Base-by-base conservation (phyloP, 306 rosid genomes). In the peach (Prunus persica) region DNA sequence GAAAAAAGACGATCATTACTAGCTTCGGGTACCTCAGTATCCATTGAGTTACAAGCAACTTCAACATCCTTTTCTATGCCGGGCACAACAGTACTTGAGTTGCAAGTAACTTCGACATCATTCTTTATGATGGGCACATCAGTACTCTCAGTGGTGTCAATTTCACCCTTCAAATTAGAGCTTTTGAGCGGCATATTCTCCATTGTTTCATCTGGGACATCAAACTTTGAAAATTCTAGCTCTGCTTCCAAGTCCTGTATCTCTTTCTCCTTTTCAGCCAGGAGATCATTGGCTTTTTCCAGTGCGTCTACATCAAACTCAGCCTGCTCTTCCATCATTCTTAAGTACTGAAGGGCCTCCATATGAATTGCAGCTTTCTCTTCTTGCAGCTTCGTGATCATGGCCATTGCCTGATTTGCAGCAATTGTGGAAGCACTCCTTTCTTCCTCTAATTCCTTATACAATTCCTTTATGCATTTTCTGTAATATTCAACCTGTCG, bases 281-380 rank as follows among this genome's bases (percentile, higher is more conserved):
- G 80, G 32, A 90, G 84, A 80, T 92, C 97, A 45, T 88, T 89
- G 68, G 97, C 87, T 65, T 88, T 95, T 47, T 92, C 91, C 67
- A 92, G 82, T 76, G 90, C 92, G 25, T 95, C 97, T 15, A 82
- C 90, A 60, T 95, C 98, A 74, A 89, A 88, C 86, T 95, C 97
- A 63, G 97, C 93, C 86, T 95, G 98, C 84, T 95, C 98, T 74
- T 95, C 98, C 96, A 89, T 92, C 97, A 95, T 90, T 78, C 97
- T 85, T 72, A 95, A 84, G 76, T 90, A 90, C 65, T 92, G 98
- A 80, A 85, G 91, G 80, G 97, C 90, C 81, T 95, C 97, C 98
- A 92, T 89, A 50, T 89, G 93, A 43, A 95, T 80, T 16, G 94
- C 83, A 41, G 98, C 92, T 84, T 95, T 95, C 87, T 95, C 98